phyloP scores from a whole-genome alignment of 345 rosid genomes.

The Viola odorata region DNA sequence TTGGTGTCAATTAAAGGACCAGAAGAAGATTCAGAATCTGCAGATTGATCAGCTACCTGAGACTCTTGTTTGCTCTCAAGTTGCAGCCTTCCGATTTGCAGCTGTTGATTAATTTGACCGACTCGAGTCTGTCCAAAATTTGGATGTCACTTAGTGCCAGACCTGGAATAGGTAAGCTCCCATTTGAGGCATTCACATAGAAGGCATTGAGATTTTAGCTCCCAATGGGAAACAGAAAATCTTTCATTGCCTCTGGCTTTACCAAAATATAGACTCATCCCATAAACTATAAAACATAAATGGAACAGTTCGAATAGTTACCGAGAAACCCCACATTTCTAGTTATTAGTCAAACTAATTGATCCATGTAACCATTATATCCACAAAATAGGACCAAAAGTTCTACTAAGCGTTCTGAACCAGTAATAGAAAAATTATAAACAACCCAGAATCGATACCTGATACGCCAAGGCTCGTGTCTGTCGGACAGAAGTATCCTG shows the following conservation, averaged over 20 bases:
- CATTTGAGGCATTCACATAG: slow-evolving; percentile 49
- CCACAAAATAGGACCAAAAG: too few relatives aligned
- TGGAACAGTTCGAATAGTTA: too few relatives aligned
- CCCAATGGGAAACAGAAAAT: slow-evolving; percentile 34
- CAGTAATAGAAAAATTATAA: too few relatives aligned
- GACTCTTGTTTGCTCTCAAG: slow-evolving; percentile 25
- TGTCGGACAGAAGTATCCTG: slow-evolving; percentile 58
- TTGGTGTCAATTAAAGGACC: slow-evolving; percentile 25
- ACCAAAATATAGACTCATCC: slow-evolving; percentile 31
- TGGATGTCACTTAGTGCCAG: slow-evolving; percentile 55
- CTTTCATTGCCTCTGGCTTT: slow-evolving; percentile 30
- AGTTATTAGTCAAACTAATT: too few relatives aligned
- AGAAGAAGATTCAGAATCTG: slow-evolving; percentile 24
- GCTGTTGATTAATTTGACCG: slow-evolving; percentile 61
- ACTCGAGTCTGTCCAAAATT: slow-evolving; percentile 92
- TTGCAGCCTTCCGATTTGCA: slow-evolving; percentile 53
- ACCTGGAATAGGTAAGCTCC: slow-evolving; percentile 66
- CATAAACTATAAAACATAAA: slow-evolving; percentile 11
- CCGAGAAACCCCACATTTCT: too few relatives aligned
- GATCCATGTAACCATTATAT: too few relatives aligned
- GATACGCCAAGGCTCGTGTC: slow-evolving; percentile 67
- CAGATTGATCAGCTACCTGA: slow-evolving; percentile 26
- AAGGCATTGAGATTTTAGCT: slow-evolving; percentile 38
- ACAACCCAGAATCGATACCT: slow-evolving; percentile 46
- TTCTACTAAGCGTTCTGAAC: too few relatives aligned